These are phyloP conservation scores for Trematosphaeria pertusa DNA, from an alignment of 2,329 filamentous ascomycete species.

Conservation along the genomic window DNA sequence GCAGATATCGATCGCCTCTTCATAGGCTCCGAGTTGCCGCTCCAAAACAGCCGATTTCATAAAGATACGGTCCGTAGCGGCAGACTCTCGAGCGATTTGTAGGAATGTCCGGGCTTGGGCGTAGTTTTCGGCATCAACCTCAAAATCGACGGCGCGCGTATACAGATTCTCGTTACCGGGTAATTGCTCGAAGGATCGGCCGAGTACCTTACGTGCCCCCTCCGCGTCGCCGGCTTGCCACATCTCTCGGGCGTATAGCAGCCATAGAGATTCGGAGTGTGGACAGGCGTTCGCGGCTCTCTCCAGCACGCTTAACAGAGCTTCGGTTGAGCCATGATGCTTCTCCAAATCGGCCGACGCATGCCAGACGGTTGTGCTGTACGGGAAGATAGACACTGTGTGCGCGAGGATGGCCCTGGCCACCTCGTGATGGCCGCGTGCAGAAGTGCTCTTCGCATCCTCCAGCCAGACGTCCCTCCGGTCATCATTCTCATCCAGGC, in stretches of 20 bases:
- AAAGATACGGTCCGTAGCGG: slow-evolving; percentile 95
- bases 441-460: slow-evolving; percentile 83
- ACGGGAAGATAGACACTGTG: slow-evolving; percentile 86
- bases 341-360: slow-evolving; percentile 91
- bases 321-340: slow-evolving; percentile 83
- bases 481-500: slow-evolving; percentile 94
- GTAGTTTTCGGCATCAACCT: slow-evolving; percentile 85
- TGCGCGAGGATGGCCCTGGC: slow-evolving; percentile 94
- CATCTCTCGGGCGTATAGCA: slow-evolving; percentile 94
- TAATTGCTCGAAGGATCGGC: slow-evolving; percentile 90
- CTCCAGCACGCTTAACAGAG: slow-evolving; percentile 83
- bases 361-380: slow-evolving; percentile 86
- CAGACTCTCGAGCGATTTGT: slow-evolving; percentile 81
- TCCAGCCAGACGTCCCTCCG: slow-evolving; percentile 96
- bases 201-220: slow-evolving; percentile 84
- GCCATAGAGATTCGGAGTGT: slow-evolving; percentile 89
- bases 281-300: slow-evolving; percentile 95
- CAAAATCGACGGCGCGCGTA: slow-evolving; percentile 93
- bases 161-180: slow-evolving; percentile 98
- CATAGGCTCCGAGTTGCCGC: slow-evolving; percentile 78
- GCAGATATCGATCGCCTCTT: slow-evolving; percentile 84
- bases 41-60: slow-evolving; percentile 96
- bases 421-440: slow-evolving; percentile 83
- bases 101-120: slow-evolving; percentile 84
- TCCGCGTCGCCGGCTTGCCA: slow-evolving; percentile 89